phyloP scores from a whole-genome alignment of 2,329 filamentous ascomycete genomes.

The Amauroascus verrucosus region DNA sequence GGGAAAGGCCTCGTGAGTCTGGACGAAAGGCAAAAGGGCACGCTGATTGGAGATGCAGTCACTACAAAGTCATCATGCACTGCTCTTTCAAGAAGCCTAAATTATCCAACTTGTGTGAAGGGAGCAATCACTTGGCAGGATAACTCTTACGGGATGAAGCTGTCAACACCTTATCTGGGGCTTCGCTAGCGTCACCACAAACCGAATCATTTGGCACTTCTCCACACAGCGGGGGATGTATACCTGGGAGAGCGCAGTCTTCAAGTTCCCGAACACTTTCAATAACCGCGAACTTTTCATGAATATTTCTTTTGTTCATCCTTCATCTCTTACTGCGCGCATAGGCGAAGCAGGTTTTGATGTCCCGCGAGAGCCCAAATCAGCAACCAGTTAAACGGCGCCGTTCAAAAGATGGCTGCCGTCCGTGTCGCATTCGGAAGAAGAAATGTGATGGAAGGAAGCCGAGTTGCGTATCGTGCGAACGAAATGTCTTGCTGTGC shows the following conservation, averaged over 20 bases:
- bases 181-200: neutral
- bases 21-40: neutral
- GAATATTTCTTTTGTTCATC: neutral
- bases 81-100: too few relatives aligned
- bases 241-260: neutral
- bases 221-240: neutral
- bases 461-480: conserved; percentile 11
- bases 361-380: conserved; percentile 5
- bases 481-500: conserved; percentile 13
- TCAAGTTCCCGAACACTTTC: neutral
- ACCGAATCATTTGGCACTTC: neutral
- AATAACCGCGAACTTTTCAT: neutral
- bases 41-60: neutral
- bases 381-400: conserved; percentile 4
- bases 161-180: neutral
- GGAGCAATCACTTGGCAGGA: neutral
- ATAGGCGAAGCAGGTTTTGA: neutral
- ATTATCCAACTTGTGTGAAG: neutral
- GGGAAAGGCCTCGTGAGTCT: neutral
- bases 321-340: neutral
- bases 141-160: neutral
- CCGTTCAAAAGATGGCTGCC: conserved; percentile 12
- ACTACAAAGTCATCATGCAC: neutral
- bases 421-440: conserved; percentile 12
- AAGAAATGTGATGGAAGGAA: conserved; percentile 14